Percentiles rank a stretch among this genome's conserved stretches.
phyloP scores from a whole-genome alignment of 495 filamentous ascomycete genomes.

The Mycothermus thermophilus region DNA sequence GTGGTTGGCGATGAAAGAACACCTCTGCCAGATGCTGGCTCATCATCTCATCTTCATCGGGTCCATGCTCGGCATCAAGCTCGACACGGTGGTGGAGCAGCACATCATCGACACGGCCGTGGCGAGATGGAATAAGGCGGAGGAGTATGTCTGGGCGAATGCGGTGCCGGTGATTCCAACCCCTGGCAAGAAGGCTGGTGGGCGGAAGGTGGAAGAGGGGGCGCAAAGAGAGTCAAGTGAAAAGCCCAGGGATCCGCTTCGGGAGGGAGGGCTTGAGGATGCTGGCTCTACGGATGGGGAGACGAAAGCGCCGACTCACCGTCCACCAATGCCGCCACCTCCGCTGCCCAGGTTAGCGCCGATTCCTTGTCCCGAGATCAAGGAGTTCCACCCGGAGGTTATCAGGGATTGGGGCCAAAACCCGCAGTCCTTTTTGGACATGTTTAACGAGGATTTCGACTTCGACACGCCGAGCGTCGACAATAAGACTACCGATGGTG shows the following conservation, averaged over 20 bases:
- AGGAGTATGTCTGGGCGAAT: slow-evolving; percentile 14
- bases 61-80: slow-evolving; percentile 18
- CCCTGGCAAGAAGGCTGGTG: background rate
- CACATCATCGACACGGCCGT: slow-evolving; percentile 19
- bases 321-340: background rate
- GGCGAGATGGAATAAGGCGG: slow-evolving; percentile 19
- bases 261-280: slow-evolving; percentile 2
- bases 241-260: too few species aligned
- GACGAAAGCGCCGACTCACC: background rate
- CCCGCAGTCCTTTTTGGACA: slow-evolving; percentile 18
- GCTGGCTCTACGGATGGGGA: too few species aligned
- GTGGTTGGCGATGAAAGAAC: slow-evolving; percentile 22
- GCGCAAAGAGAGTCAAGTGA: too few species aligned
- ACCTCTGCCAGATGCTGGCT: slow-evolving; percentile 23
- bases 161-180: background rate
- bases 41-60: slow-evolving; percentile 24
- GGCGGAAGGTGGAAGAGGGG: too few species aligned
- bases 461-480: background rate
- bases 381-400: background rate
- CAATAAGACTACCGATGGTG: too few species aligned
- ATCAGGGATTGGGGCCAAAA: slow-evolving; percentile 14
- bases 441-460: slow-evolving; percentile 13
- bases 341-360: slow-evolving; percentile 1
- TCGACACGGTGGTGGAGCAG: slow-evolving; percentile 17
- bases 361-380: slow-evolving; percentile 5